Evolutionary conservation across 805 yeast genomes (phyloP), one percentile per base, ranked within the genome.

Genomic region (Yueomyces sp.): DNA sequence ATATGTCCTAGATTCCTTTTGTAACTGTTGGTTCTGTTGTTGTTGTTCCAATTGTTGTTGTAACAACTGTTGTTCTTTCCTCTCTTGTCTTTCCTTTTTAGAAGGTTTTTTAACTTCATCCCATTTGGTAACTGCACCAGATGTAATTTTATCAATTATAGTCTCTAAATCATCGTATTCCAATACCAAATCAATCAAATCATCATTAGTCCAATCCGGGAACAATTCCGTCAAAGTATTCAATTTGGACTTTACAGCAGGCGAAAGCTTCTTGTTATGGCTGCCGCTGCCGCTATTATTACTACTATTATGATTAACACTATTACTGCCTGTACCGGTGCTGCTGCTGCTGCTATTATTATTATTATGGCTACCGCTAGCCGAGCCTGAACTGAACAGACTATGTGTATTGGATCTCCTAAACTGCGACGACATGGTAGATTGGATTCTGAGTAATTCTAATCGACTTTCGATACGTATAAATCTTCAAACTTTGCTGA

Each of bases 161-260:
- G 75, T 72, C 58, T 82, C 94, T 52, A 87, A 69, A 59, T 83
- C 87, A 49, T 78, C 70, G 49, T 81, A 75, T 64, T 92, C 97
- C 45, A 71, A 70, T 53, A 88, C 77, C 46, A 86, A 77, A 43
- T 81, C 76, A 40, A 70, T 66, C 59, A 92, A 76, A 60, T 92
- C 98, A 30, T 84, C 94, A 44, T 73, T 70, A 40, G 84, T 74
- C 98, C 98, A 92, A 59, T 85, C 95, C 39, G 96, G 95, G 68
- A 92, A 88, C 69, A 92, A 72, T 65, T 90, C 97, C 42, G 72
- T 63, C 53, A 90, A 74, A 36, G 83, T 76, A 43, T 64, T 64
- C 46, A 76, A 68, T 59, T 73, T 68, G 44, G 53, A 53, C 46
- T 60, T 60, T 40, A 56, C 47, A 41, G 61, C 67, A 38, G 64